A percentile compares a stretch with the other conserved stretches of the same genome.
phyloP scores from a whole-genome alignment of 2,329 filamentous ascomycete species.

The Beauveria medogensis region DNA sequence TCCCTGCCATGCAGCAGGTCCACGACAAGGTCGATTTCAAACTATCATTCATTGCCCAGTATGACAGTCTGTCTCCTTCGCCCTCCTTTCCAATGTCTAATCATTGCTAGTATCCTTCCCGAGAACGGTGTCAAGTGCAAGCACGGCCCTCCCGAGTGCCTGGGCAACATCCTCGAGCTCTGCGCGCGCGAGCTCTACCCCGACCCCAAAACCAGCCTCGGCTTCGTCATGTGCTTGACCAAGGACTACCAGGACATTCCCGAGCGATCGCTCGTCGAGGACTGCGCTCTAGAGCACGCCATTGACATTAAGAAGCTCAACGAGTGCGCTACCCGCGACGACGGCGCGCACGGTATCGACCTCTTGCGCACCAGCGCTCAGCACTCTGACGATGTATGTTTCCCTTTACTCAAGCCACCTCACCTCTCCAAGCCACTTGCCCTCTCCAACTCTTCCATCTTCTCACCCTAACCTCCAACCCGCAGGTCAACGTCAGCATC shows the following conservation, averaged over 20 bases:
- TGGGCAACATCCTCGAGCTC: slow-evolving; percentile 90
- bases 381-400: slow-evolving; percentile 47
- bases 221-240: slow-evolving; percentile 86
- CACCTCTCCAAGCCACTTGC: not conserved
- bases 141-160: slow-evolving; percentile 81
- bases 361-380: slow-evolving; percentile 61
- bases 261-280: slow-evolving; percentile 65
- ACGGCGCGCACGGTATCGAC: slow-evolving; percentile 61
- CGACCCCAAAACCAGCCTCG: slow-evolving; percentile 78
- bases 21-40: slow-evolving; percentile 83
- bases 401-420: not conserved
- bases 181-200: slow-evolving; percentile 80
- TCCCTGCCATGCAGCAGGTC: slow-evolving; percentile 79
- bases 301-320: slow-evolving; percentile 78
- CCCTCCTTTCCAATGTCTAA: not conserved
- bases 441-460: not conserved
- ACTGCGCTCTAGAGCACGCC: slow-evolving; percentile 85
- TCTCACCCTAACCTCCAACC: not conserved
- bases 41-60: slow-evolving; percentile 82
- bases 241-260: slow-evolving; percentile 72
- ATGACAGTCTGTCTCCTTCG: slow-evolving; percentile 13
- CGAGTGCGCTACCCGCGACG: slow-evolving; percentile 68
- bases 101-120: slow-evolving; percentile 43
- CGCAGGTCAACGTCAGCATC: slow-evolving; percentile 54
- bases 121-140: slow-evolving; percentile 81